A percentile compares a stretch with the other conserved stretches of the same genome.
Conservation (phyloP, 345 rosid species). For the Salix caprea region DNA sequence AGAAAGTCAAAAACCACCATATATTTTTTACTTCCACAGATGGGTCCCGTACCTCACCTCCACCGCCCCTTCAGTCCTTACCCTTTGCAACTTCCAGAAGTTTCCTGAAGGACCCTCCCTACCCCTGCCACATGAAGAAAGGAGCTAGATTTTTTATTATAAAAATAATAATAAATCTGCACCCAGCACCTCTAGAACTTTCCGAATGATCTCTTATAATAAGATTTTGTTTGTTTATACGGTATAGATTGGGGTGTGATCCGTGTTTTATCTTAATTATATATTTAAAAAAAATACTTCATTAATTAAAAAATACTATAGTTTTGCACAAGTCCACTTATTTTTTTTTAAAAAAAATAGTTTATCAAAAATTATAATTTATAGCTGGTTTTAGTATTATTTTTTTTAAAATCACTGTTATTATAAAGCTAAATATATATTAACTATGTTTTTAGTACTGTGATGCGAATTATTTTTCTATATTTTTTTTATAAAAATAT, state of each 20-base stretch:
- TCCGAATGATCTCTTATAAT: constrained; percentile 5
- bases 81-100: constrained; percentile 39
- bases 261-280: background rate
- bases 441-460: too few species aligned
- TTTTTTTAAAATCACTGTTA: too few species aligned
- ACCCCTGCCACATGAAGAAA: background rate
- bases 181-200: constrained; percentile 30
- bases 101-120: constrained; percentile 18
- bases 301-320: background rate
- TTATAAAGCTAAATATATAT: too few species aligned
- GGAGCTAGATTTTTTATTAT: background rate
- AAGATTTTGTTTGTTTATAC: background rate
- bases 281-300: background rate
- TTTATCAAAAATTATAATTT: too few species aligned
- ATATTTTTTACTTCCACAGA: background rate
- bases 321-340: too few species aligned
- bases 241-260: background rate
- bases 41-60: background rate
- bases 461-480: too few species aligned
- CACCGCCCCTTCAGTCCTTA: constrained; percentile 3
- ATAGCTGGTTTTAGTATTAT: too few species aligned
- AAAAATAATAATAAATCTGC: background rate
- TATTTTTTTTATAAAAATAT: too few species aligned
- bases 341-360: too few species aligned
- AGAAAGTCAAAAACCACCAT: background rate